Evolutionary conservation across 352 stramenopile species (phyloP), one percentile per base, ranked within the genome.

Genomic region (Plasmopara viticola): DNA sequence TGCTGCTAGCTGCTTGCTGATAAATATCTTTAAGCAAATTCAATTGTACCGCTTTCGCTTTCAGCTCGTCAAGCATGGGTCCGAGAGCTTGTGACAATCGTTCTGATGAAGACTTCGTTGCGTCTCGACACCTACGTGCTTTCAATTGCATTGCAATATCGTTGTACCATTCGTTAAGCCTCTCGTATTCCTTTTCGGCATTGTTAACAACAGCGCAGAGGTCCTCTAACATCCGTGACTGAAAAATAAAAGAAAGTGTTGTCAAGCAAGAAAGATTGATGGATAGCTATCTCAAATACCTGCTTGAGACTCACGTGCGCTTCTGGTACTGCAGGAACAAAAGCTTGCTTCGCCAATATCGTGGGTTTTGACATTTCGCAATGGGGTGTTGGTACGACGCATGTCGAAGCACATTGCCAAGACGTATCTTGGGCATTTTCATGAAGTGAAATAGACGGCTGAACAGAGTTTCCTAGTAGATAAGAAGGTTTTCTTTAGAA

Each of bases 391-490:
- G 20, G 20, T 25, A 58, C 63, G 42, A 68, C 49, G 40, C 74
- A 86, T 30, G 70, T 82, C 9, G 69, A 72, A 51, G 87, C 80
- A 48, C 77, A 86, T 50, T 79, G 70, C 15, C 77, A 75, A 8
- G 88, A 62, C n/a, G 78, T 76, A 31, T 88, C 76, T 46, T 90
- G 80, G 18, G 83, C 66, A 51, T 78, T 87, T 25, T 75, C 75
- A 41, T 87, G 84, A 14, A 90, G 57, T 8, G 77, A 88, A 58
- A 87, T 85, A 28, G 80, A 88, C 51, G 58, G 64, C 48, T 71
- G 67, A 10, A 72, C 62, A 0, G 74, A 82, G 39, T 63, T 82
- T 1, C 78, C 77, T 0, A 86, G 60, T 18, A 90, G 3, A 60
- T 48, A 90, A 90, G 14, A 78, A 78, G 14, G 87, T 74, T 25